Base-by-base conservation (phyloP, 139 green algal genomes). In the Picochlorum costavermella region DNA sequence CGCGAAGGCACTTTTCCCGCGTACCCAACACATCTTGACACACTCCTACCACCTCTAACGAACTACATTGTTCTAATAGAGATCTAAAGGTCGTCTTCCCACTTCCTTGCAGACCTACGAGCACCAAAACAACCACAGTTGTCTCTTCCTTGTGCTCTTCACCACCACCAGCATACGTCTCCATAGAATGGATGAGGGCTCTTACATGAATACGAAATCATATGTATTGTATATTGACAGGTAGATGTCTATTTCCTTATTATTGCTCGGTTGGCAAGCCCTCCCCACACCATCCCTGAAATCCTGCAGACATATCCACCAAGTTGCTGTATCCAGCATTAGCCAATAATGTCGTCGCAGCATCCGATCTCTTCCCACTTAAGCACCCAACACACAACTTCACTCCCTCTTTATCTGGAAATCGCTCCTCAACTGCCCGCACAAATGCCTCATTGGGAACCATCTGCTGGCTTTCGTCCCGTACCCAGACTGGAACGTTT, bases 11-110 rank as follows among this genome's bases (percentile, higher is more conserved):
- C 69, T 83, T 68, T 67, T 88, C 53, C 14, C 76, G 68, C 0
- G 44, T 88, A 50, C 85, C 85, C n/a, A 87, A 75, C 30, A 50
- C 72, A 56, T 86, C 83, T 56, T 91, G 82, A 44, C 73, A 79
- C 0, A 90, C 40, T 4, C 75, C 65, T 3, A 61, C 61, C 75
- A 75, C 86, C 10, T 65, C 46, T 1, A 40, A 40, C 33, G 36
- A 20, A 6, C 26, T 50, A 2, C 28, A 12, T 26, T 60, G 6
- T 3, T 77, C 63, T 8, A 92, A 70, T 1, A 14, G 11, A 1
- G 65, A 30, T 49, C 56, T 63, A 40, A 91, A 86, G 1, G 83
- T 93, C 62, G 72, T 84, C 63, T 92, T 92, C 62, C 85, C 85
- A 26, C 67, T 45, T 17, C 72, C 69, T 5, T 68, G 70, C 1